Percentiles rank a stretch among this genome's conserved stretches.
Conservation (phyloP, 2,329 filamentous ascomycete species). For the Alternaria hordeiaustralica region DNA sequence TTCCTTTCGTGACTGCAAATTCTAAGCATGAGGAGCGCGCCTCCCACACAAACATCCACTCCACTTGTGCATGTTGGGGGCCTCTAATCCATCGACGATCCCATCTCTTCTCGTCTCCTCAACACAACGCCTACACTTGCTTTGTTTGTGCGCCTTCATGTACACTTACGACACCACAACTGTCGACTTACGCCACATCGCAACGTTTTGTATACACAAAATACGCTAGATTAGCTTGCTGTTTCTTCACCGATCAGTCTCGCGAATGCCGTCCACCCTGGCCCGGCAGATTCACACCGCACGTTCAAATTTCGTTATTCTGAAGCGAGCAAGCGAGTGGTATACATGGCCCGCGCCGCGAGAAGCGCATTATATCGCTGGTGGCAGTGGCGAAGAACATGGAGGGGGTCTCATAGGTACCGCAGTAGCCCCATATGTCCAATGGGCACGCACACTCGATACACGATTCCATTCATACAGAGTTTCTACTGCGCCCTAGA, state of each 20-base stretch:
- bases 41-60: not conserved
- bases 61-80: not conserved
- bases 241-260: not conserved
- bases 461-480: no score
- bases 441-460: not conserved
- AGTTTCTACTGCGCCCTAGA: no score
- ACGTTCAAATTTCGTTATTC: fast-evolving
- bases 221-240: not conserved
- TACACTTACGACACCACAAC: not conserved
- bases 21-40: fast-evolving
- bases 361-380: not conserved
- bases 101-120: not conserved
- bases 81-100: not conserved
- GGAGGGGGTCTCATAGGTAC: not conserved
- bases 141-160: not conserved
- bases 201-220: not conserved
- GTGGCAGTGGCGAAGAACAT: not conserved
- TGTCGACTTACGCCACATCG: not conserved
- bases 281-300: not conserved
- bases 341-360: no score
- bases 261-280: not conserved
- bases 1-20: not conserved
- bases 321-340: not conserved
- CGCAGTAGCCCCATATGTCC: not conserved
- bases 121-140: not conserved